Base-by-base conservation (phyloP, 2,329 filamentous ascomycete genomes). In the Malbranchea zuffiana region DNA sequence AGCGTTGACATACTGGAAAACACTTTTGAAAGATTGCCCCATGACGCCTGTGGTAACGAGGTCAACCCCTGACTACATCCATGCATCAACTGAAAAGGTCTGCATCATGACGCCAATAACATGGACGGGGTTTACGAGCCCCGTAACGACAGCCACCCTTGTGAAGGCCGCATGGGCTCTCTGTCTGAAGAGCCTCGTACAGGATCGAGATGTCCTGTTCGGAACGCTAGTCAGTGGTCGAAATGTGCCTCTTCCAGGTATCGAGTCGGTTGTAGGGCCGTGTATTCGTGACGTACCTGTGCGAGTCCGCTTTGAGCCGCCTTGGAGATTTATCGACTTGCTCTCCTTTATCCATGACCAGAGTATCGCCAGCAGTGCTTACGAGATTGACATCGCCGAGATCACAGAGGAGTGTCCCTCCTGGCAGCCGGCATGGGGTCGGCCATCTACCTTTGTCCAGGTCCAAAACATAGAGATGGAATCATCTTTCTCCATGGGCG, bases 211-310 rank as follows among this genome's bases (percentile, higher is more conserved):
- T 46, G 68, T 78, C 28, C 63, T 70, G 3, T 78, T 78, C 44
- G 74, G 74, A 36, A 71, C 74, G 48, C 72, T 79, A 1, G 71
- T 74, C n/a, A 72, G 67, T 30, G 75, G 75, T 0, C 70, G 75
- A 32, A 72, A 71, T 50, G 65, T 71, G 21, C 68, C 68, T 44
- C 57, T 74, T 1, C 54, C 63, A 11, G 59, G 60, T 42, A 64
- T 65, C 6, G 68, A 74, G 41, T 53, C 59, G 26, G 68, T 78
- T 38, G 63, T 70, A 31, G 75, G 75, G 0, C 75, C 75, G 1
- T 74, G 71, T 37, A 78, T 72, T 68, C 72, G 78, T 48, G 75
- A 76, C 52, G 65, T 74, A 1, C 75, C 75, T 1, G 63, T 77
- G 21, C 67, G 75, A 10, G 65, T 78, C 8, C 56, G 56, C 18